Base-by-base conservation (phyloP, 225 moss, liverwort and hornwort species). In the Bryoerythrophyllum caledonicum region DNA sequence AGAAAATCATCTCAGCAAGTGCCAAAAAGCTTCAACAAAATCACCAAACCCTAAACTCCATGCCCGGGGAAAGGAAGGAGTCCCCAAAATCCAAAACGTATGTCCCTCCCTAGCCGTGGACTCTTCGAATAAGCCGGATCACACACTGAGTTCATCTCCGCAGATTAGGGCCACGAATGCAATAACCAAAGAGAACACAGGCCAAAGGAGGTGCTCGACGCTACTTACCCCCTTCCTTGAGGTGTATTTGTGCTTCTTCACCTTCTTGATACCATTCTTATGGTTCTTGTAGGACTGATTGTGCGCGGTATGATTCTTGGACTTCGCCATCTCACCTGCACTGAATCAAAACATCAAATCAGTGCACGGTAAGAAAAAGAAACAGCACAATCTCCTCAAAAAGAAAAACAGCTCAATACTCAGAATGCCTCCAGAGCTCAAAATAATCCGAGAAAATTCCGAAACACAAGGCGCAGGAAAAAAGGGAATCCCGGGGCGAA, bases 241-340 rank as follows among this genome's bases (percentile, higher is more conserved):
- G 78, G 87, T 87, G 80, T 93, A 91, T 75, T 95, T 95, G 58
- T 89, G 93, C 66, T 95, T 95, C 86, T 91, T 95, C 14, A 89
- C 93, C 90, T 93, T 95, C 91, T 92, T 92, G 80, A 95, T 95
- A 60, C 93, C 95, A 88, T 93, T 95, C 85, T 91, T 91, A 65
- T 93, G 95, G 59, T 89, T 88, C 90, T 95, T 95, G 79, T 93
- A 95, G 4, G 95, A 95, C 87, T 95, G 95, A 69, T 95, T 93
- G 80, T 95, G 95, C 63, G 95, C 95, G 24, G 93, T 95, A 80
- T 92, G 95, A 78, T 95, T 95, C 87, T 95, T 95, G 11, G 93
- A 95, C 88, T 95, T 93, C 49, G 91, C 92, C 93, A 95, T 93
- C 67, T 78, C 74, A 75, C 64, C 90, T 91, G 74, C 43, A 56